A percentile compares a stretch with the other conserved stretches of the same genome.
Conservation (phyloP, 495 filamentous ascomycete species). For the Glonium stellatum region DNA sequence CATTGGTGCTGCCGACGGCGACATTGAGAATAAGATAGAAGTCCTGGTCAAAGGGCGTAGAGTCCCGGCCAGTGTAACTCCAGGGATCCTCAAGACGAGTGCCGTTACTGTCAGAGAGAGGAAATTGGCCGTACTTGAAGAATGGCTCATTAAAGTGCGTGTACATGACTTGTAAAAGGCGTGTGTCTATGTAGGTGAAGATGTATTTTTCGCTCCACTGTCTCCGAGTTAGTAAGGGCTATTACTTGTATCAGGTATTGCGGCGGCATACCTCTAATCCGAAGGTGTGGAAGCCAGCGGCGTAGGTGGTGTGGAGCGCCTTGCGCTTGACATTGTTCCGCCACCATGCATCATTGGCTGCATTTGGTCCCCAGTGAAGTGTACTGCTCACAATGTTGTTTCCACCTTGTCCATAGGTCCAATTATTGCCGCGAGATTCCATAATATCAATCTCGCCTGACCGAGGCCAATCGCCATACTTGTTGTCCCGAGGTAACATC, state of each 20-base stretch:
- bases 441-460: constrained; percentile 84
- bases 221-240: constrained; percentile 1
- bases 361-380: constrained; percentile 71
- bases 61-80: constrained; percentile 52
- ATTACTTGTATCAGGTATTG: neutral
- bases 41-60: constrained; percentile 71
- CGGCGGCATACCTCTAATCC: constrained; percentile 51
- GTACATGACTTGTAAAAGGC: constrained; percentile 72
- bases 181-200: constrained; percentile 77
- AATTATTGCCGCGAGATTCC: constrained; percentile 75
- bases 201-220: constrained; percentile 79
- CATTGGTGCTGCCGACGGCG: constrained; percentile 75
- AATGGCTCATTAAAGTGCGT: constrained; percentile 65
- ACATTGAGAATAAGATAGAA: constrained; percentile 82
- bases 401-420: constrained; percentile 64
- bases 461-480: constrained; percentile 69
- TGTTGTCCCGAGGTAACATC: constrained; percentile 71
- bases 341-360: constrained; percentile 62
- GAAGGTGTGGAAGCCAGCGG: constrained; percentile 61
- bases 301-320: constrained; percentile 70
- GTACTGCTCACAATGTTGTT: constrained; percentile 77
- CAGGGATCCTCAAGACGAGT: constrained; percentile 61
- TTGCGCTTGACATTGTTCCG: constrained; percentile 66
- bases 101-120: constrained; percentile 59
- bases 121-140: constrained; percentile 71